Evolutionary conservation across 1,139 yeast species (phyloP).

Genomic region (Yamadazyma taylorii): DNA sequence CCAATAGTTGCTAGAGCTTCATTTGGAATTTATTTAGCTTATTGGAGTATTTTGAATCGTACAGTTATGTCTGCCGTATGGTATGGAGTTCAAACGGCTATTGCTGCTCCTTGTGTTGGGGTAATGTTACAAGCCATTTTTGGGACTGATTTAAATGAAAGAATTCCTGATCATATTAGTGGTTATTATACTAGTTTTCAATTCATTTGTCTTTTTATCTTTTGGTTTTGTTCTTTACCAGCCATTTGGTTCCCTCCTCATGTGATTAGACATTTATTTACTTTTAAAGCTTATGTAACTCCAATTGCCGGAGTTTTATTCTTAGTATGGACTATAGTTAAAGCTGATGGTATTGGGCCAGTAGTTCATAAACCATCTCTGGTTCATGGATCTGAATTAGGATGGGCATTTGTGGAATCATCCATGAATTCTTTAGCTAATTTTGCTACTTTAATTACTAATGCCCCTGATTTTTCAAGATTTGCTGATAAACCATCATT

Average conservation of each 20-base stretch:
- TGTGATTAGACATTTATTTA: conserved; percentile 75
- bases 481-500: conserved; percentile 57
- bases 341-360: conserved; percentile 74
- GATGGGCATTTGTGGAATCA: conserved; percentile 82
- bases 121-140: conserved; percentile 69
- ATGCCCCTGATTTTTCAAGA: conserved; percentile 89
- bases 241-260: conserved; percentile 82
- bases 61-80: conserved; percentile 82
- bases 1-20: conserved; percentile 74
- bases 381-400: conserved; percentile 59
- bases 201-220: conserved; percentile 72
- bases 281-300: conserved; percentile 71
- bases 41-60: conserved; percentile 80
- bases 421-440: conserved; percentile 80
- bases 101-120: conserved; percentile 81
- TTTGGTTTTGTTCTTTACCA: conserved; percentile 76
- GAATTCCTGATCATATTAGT: conserved; percentile 52
- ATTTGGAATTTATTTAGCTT: conserved; percentile 75
- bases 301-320: conserved; percentile 82
- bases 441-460: conserved; percentile 82
- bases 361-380: conserved; percentile 53
- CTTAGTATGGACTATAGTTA: conserved; percentile 75
- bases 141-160: conserved; percentile 53
- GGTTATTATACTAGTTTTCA: conserved; percentile 58
- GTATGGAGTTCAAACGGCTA: conserved; percentile 81